Evolutionary conservation across 1,284 basidiomycete species (phyloP), one percentile per base, ranked within the genome.

Genomic region (Ganoderma multipileum): DNA sequence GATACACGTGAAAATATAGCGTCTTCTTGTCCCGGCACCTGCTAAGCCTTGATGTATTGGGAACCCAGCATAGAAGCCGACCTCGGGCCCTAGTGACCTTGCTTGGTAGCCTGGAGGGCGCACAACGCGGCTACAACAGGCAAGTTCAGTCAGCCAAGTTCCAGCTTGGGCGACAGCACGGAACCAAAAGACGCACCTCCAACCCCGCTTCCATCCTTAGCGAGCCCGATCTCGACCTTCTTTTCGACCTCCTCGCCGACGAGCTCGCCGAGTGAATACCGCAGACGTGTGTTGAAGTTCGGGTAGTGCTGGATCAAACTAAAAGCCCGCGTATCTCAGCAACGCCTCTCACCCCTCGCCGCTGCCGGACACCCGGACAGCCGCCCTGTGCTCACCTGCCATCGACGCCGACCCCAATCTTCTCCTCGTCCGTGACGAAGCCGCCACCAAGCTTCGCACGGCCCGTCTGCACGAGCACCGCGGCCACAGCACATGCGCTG

Each of bases 171-270:
- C 33, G 60, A 23, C n/a, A 3, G 26, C 11, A 50, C 18, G 65
- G 63, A 36, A 28, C 33, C n/a, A 61, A 41, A 5, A 54, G 9
- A 79, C 92, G 81, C 80, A 96, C 95, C 95, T 77, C 97, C 97
- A 50, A 97, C 96, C 64, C 97, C 98, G 78, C 95, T 97, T 30
- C 98, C 97, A 77, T 99, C 98, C 82, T 98, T 99, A 5, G 97
- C 97, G 75, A 98, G 80, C 28, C 95, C 96, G 74, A 99, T 94
- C 70, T 91, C 87, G 8, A 98, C 89, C 44, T 89, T 84, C 76
- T 88, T 85, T 82, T 96, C 95, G 5, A 92, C 89, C 52, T 94
- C 87, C 52, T 89, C 84, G 8, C 97, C 96, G 14, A 99, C 87
- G 41, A 99, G 77, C 2, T 83, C 80, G n/a, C 87, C 83, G 61